Conservation (phyloP, 2,329 filamentous ascomycete genomes). For the Exophiala spinifera region DNA sequence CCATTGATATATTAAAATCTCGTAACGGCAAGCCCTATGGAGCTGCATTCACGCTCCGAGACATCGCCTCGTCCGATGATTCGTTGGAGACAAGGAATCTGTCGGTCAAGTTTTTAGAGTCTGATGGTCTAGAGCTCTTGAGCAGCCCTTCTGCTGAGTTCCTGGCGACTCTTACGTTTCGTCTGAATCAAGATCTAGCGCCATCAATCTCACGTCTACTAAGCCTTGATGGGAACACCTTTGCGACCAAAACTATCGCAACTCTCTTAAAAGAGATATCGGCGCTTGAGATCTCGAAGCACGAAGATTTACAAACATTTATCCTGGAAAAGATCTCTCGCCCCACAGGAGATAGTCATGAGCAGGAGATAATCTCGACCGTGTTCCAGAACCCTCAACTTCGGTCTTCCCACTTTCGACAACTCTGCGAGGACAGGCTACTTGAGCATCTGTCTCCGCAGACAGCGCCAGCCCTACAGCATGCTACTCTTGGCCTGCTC, state of each 20-base stretch:
- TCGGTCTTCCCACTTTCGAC: constrained; percentile 36
- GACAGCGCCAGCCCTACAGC: constrained; percentile 18
- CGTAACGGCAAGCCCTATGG: constrained; percentile 66
- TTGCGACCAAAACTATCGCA: constrained; percentile 5
- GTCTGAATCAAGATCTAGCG: constrained; percentile 36
- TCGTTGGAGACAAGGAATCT: constrained; percentile 23
- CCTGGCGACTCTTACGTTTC: constrained; percentile 63
- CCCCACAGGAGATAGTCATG: constrained; percentile 30
- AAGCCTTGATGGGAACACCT: constrained; percentile 31
- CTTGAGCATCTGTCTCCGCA: constrained; percentile 17
- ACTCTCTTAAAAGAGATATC: constrained; percentile 10
- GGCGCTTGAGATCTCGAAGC: constrained; percentile 8
- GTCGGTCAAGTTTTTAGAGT: constrained; percentile 53
- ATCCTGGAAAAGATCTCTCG: constrained; percentile 41
- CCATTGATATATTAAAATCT: constrained; percentile 49
- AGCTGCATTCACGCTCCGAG: constrained; percentile 58
- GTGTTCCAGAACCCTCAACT: constrained; percentile 36
- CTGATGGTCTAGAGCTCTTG: constrained; percentile 59
- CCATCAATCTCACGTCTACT: constrained; percentile 37
- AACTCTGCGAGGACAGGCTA: constrained; percentile 22
- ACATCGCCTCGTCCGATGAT: constrained; percentile 45
- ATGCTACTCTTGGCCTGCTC: constrained; percentile 11
- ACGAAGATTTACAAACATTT: constrained; percentile 14
- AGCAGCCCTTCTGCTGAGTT: constrained; percentile 66
- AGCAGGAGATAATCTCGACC: constrained; percentile 30